Conservation (phyloP, 129 eudicot species). For the Heracleum sosnowskyi region DNA sequence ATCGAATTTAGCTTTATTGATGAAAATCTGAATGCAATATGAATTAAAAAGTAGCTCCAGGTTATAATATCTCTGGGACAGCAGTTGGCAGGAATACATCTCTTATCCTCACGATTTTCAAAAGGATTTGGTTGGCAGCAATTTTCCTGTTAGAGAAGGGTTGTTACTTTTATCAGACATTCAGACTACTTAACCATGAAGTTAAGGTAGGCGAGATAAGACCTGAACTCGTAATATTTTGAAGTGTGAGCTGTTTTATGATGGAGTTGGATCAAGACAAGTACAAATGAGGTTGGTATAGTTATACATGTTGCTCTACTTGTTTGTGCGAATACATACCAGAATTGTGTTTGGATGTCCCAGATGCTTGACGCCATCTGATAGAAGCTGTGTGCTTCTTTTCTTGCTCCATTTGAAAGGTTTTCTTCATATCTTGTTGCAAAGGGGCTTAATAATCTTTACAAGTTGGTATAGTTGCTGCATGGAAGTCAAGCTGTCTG, state of each 20-base stretch:
- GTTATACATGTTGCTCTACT: neutral
- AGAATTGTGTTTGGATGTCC: neutral
- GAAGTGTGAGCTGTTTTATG: neutral
- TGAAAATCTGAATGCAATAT: neutral
- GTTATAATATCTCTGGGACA: neutral
- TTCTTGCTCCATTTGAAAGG: neutral
- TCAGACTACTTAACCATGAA: neutral
- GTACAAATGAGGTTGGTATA: neutral
- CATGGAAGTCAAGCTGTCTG: neutral
- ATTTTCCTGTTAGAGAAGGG: neutral
- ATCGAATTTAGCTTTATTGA: neutral
- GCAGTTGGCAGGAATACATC: neutral
- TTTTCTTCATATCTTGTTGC: neutral
- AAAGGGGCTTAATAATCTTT: neutral
- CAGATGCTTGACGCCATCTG: neutral
- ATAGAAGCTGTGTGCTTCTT: neutral
- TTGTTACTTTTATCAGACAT: neutral
- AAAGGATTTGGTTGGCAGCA: neutral
- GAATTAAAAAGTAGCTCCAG: neutral
- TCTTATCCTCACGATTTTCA: neutral
- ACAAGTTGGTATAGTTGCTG: neutral
- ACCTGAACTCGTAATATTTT: neutral
- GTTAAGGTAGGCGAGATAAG: neutral
- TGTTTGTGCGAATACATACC: neutral
- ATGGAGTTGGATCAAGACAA: neutral